These are phyloP conservation scores for Globisporangium alternatum DNA, from an alignment of 352 stramenopile species.

Conservation along the genomic window DNA sequence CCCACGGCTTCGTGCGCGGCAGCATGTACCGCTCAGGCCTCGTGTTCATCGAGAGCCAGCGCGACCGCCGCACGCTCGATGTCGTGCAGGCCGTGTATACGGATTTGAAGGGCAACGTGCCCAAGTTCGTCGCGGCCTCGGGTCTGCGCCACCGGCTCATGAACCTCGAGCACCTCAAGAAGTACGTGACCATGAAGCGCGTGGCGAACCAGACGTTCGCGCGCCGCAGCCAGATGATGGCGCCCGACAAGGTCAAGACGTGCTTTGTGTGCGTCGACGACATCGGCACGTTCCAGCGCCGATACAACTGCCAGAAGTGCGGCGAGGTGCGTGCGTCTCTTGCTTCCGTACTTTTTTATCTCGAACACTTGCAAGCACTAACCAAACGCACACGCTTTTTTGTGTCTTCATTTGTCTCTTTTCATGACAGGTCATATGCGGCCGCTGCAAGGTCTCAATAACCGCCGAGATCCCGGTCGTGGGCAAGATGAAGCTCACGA, in stretches of 20 bases:
- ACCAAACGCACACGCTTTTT: too few species aligned
- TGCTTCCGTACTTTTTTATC: background rate
- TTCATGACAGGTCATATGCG: slow-evolving; percentile 52
- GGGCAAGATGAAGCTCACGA: slow-evolving; percentile 85
- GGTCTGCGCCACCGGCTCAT: slow-evolving; percentile 63
- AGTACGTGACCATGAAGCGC: slow-evolving; percentile 80
- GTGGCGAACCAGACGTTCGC: slow-evolving; percentile 73
- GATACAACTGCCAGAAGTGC: slow-evolving; percentile 86
- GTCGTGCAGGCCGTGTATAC: slow-evolving; percentile 81
- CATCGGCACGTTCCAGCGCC: slow-evolving; percentile 74
- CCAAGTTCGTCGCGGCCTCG: slow-evolving; percentile 61
- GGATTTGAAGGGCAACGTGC: slow-evolving; percentile 77
- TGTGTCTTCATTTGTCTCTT: background rate
- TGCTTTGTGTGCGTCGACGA: slow-evolving; percentile 82
- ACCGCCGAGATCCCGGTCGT: slow-evolving; percentile 80
- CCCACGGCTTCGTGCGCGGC: slow-evolving; percentile 68
- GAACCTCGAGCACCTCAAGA: slow-evolving; percentile 75
- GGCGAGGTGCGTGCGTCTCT: slow-evolving; percentile 42
- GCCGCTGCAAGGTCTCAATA: slow-evolving; percentile 69
- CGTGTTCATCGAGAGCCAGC: slow-evolving; percentile 75
- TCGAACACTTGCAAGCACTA: too few species aligned
- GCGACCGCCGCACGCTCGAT: slow-evolving; percentile 70
- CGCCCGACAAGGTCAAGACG: slow-evolving; percentile 65
- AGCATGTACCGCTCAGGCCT: slow-evolving; percentile 82
- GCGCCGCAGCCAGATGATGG: slow-evolving; percentile 60